Percentiles rank a stretch among this genome's conserved stretches.
Evolutionary conservation across 2,329 filamentous ascomycete species (phyloP).

Genomic region (Pyricularia grisea): DNA sequence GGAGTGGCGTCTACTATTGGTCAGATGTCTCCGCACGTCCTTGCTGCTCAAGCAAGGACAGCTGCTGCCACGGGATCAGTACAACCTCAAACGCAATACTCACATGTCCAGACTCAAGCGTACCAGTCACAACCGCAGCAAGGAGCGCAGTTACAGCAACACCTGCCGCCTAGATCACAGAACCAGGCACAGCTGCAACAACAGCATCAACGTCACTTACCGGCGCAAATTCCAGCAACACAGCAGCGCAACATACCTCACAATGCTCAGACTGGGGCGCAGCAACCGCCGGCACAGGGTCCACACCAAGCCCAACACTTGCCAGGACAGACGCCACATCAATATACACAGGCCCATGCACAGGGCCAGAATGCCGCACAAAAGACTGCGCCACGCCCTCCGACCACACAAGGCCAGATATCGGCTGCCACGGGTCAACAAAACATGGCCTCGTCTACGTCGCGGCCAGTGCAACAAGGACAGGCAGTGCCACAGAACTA

Average conservation of each 20-base stretch:
- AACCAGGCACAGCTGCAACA: conserved; percentile 7
- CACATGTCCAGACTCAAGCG: neutral
- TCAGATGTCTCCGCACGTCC: neutral
- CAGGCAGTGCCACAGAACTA: neutral
- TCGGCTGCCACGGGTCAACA: neutral
- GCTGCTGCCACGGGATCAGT: neutral
- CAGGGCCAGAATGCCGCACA: neutral
- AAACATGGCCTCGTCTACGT: neutral
- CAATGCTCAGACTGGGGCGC: neutral
- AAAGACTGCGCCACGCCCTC: neutral
- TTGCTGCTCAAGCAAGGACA: conserved; percentile 2
- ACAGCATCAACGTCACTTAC: conserved; percentile 3
- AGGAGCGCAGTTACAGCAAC: conserved; percentile 8
- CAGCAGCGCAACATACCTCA: conserved; percentile 8
- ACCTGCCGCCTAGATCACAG: conserved; percentile 3
- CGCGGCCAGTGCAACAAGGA: neutral
- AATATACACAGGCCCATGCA: neutral
- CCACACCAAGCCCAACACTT: neutral
- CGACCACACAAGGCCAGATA: neutral
- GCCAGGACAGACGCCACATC: neutral
- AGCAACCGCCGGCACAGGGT: neutral
- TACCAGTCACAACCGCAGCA: conserved; percentile 6
- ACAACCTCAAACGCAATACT: conserved; percentile 1
- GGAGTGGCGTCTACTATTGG: neutral
- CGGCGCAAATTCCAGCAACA: conserved; percentile 5